Base-by-base conservation (phyloP, 306 rosid genomes). In the Cicer judaicum region DNA sequence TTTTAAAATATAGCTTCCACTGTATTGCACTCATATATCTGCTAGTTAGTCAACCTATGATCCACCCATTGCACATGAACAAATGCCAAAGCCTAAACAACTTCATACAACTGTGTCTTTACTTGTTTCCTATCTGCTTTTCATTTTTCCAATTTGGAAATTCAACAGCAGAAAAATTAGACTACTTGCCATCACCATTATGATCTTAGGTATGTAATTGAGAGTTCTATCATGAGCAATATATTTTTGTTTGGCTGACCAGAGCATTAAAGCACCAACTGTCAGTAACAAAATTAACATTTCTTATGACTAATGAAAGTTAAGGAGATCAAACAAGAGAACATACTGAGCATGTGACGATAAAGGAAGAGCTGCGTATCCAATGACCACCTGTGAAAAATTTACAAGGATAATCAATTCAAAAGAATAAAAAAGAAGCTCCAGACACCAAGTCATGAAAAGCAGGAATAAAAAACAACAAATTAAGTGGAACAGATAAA, bases 301-400 rank as follows among this genome's bases (percentile, higher is more conserved):
- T 10, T 12, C 44, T 12, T 14, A 55, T 62, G 48, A 40, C 56
- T 68, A 68, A 78, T 49, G 36, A 80, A 65, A 56, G 46, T 64
- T 76, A 59, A 70, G 65, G 77, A 56, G 29, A 66, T 61, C 76
- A 85, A 42, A 80, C 49, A 68, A 44, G 83, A 69, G 67, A 74
- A 54, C 99, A 81, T 94, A 94, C 99, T 90, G 99, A 70, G 89
- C 97, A 88, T 92, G 96, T 10, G 93, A 82, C 6, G 97, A 94
- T 80, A 94, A 89, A 69, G 97, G 95, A 80, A 94, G 96, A 48
- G 96, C 79, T 14, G 97, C 89, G 36, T 88, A 94, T 86, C 99
- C 99, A 81, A 92, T 84, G 46, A 89, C 87, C 72, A 87, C 95
- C 99, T 94, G 93, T 55, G 76, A 86, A 84, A 76, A 57, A 14